Conservation (phyloP, 768 basidiomycete species). For the Calvatia gigantea region DNA sequence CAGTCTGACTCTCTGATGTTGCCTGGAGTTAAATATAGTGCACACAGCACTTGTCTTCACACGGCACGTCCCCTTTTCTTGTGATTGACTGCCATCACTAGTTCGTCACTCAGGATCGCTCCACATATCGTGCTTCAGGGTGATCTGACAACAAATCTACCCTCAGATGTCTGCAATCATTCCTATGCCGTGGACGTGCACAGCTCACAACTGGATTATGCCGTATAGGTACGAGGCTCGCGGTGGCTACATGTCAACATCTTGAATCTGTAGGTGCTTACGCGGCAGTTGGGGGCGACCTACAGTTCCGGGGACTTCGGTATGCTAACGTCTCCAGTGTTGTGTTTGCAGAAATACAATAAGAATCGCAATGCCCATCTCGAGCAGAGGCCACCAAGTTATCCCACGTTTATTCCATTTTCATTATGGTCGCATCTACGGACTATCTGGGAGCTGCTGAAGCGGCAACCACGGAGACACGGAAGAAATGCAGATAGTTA, state of each 20-base stretch:
- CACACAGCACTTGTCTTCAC: neutral
- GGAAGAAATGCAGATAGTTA: neutral
- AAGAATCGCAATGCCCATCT: neutral
- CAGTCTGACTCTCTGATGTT: neutral
- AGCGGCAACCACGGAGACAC: neutral
- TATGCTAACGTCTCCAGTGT: no score
- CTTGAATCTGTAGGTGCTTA: neutral
- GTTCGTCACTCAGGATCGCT: no score
- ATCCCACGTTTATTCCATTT: neutral
- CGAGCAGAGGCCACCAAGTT: neutral
- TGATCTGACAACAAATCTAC: neutral
- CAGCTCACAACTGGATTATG: neutral
- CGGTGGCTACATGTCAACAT: neutral
- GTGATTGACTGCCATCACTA: neutral
- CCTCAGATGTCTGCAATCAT: neutral
- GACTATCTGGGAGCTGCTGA: no score
- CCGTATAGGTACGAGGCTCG: neutral
- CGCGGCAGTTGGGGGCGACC: neutral
- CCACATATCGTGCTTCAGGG: neutral
- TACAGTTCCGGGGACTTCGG: conserved; percentile 6
- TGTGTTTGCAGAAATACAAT: no score
- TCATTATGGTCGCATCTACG: neutral
- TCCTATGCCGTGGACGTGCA: neutral
- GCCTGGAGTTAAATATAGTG: neutral
- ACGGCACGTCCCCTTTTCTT: neutral